phyloP scores from a whole-genome alignment of 805 yeast species.

The Starmerella sp. region DNA sequence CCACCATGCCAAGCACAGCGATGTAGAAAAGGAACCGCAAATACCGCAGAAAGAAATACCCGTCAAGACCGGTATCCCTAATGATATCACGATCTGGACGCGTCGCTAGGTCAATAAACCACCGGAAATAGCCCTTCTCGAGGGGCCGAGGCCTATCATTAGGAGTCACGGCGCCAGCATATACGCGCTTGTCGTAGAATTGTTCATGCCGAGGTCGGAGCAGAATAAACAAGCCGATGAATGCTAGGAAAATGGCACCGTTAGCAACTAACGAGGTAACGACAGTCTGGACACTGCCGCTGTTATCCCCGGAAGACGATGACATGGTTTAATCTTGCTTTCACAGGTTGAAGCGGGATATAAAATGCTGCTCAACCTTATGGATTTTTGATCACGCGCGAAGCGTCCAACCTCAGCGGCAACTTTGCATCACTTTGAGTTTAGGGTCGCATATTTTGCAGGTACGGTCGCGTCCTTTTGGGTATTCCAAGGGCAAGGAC shows the following conservation, averaged over 20 bases:
- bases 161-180: constrained; percentile 42
- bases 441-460: background rate
- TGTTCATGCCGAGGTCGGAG: constrained; percentile 57
- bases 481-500: background rate
- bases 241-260: constrained; percentile 51
- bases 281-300: constrained; percentile 37
- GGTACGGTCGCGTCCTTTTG: background rate
- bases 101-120: constrained; percentile 55
- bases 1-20: constrained; percentile 43
- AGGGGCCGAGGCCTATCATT: constrained; percentile 52
- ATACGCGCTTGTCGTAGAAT: constrained; percentile 75
- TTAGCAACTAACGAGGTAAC: constrained; percentile 60
- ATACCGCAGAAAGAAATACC: constrained; percentile 79
- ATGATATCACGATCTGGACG: constrained; percentile 67
- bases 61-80: constrained; percentile 87
- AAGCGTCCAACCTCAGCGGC: background rate
- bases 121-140: constrained; percentile 53
- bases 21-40: constrained; percentile 44
- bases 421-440: background rate
- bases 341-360: background rate
- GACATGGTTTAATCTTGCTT: background rate
- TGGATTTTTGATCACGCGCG: background rate
- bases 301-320: constrained; percentile 4
- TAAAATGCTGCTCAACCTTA: background rate
- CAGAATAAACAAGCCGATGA: constrained; percentile 50